Percentiles rank a stretch among this genome's conserved stretches.
Conservation (phyloP, 305 asterid species). For the Fraxinus floribunda region DNA sequence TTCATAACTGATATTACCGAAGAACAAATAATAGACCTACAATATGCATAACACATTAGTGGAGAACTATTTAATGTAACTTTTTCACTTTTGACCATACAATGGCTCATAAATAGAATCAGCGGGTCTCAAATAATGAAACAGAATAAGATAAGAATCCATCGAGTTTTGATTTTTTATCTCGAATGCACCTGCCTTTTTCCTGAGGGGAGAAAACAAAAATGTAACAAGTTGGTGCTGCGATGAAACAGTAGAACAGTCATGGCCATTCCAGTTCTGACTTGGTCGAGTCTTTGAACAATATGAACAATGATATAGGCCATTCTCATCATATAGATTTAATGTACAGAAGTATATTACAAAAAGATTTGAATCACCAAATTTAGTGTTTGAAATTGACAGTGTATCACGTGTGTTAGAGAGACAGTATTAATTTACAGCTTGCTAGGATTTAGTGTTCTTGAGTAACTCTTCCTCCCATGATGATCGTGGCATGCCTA, state of each 20-base stretch:
- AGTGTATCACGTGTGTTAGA: background rate
- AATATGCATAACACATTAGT: background rate
- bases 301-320: background rate
- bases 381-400: background rate
- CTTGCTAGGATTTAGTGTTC: background rate
- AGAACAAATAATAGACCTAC: background rate
- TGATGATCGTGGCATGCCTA: background rate
- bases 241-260: background rate
- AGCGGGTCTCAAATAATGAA: background rate
- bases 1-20: background rate
- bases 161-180: background rate
- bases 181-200: background rate
- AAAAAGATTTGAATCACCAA: background rate
- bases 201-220: background rate
- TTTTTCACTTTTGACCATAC: background rate
- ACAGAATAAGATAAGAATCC: background rate
- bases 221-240: background rate
- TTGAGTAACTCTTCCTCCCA: background rate
- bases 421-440: background rate
- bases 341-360: background rate
- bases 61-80: background rate
- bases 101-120: background rate
- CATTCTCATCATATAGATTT: background rate
- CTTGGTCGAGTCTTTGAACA: background rate
- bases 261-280: background rate